Conservation (phyloP, 2,329 filamentous ascomycete species). For the Clarireedia sp. region DNA sequence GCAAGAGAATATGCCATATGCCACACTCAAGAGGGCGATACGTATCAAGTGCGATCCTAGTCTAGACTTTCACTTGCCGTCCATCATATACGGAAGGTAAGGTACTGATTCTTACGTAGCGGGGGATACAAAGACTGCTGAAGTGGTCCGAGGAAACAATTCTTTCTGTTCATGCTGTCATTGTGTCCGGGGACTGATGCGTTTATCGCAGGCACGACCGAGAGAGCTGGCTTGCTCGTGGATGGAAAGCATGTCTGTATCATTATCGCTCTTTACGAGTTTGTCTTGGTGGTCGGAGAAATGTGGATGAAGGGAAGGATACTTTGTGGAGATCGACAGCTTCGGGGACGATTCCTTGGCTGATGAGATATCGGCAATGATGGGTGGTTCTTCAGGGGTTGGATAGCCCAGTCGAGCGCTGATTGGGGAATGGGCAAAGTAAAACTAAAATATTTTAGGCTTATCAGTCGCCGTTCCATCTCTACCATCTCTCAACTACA, state of each 20-base stretch:
- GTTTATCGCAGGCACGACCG: not conserved
- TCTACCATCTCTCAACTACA: not conserved
- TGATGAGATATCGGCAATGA: not conserved
- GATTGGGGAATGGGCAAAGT: slow-evolving; percentile 3
- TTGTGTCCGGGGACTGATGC: not conserved
- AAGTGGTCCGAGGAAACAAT: not conserved
- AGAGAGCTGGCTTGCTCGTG: not conserved
- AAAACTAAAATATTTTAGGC: slow-evolving; percentile 2
- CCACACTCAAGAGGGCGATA: not conserved
- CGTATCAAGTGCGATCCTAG: not conserved
- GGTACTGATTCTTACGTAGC: not conserved
- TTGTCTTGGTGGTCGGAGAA: too few species aligned
- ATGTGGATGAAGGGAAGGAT: slow-evolving; percentile 1
- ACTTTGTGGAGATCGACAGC: not conserved
- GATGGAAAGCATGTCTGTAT: slow-evolving; percentile 1
- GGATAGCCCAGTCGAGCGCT: not conserved
- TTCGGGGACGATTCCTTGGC: not conserved
- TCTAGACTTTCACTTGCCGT: not conserved
- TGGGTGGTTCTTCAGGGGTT: not conserved
- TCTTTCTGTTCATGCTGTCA: not conserved
- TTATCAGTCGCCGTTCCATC: slow-evolving; percentile 3
- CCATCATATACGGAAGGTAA: not conserved
- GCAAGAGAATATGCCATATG: slow-evolving; percentile 3
- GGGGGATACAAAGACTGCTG: too few species aligned
- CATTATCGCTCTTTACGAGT: not conserved